Evolutionary conservation across 1,139 yeast genomes (phyloP).

Genomic region (Saccharomyces hybrid): DNA sequence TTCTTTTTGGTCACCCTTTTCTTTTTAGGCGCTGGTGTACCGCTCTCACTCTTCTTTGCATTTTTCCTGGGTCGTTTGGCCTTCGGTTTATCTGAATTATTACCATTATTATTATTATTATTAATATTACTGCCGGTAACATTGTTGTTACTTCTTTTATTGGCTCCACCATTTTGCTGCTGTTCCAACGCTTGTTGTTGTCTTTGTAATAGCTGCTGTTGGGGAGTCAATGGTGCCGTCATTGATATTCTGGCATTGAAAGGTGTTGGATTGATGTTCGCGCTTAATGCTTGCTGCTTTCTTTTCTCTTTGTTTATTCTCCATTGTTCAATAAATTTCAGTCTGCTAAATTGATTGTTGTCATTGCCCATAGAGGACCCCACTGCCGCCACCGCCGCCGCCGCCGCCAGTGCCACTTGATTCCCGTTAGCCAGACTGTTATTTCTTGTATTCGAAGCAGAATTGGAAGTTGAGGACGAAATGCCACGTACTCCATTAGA

Average conservation of each 20-base stretch:
- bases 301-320: conserved; percentile 38
- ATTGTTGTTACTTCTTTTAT: neutral
- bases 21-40: conserved; percentile 21
- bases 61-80: conserved; percentile 28
- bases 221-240: conserved; percentile 28
- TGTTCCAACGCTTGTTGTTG: conserved; percentile 18
- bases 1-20: conserved; percentile 27
- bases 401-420: conserved; percentile 26
- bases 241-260: conserved; percentile 30
- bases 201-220: conserved; percentile 25
- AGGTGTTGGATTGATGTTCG: conserved; percentile 19
- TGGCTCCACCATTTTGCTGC: conserved; percentile 5
- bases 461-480: neutral
- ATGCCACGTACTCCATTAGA: neutral
- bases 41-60: conserved; percentile 21
- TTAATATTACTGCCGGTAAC: too few relatives aligned
- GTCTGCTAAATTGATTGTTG: conserved; percentile 41
- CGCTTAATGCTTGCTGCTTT: conserved; percentile 33
- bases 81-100: conserved; percentile 20
- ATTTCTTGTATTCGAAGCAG: conserved; percentile 1
- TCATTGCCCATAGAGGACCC: conserved; percentile 30
- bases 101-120: conserved; percentile 8
- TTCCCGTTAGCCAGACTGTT: conserved; percentile 1
- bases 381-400: conserved; percentile 32
- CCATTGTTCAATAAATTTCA: conserved; percentile 45